Conservation (phyloP, 805 yeast genomes). For the Starmerella cellae region DNA sequence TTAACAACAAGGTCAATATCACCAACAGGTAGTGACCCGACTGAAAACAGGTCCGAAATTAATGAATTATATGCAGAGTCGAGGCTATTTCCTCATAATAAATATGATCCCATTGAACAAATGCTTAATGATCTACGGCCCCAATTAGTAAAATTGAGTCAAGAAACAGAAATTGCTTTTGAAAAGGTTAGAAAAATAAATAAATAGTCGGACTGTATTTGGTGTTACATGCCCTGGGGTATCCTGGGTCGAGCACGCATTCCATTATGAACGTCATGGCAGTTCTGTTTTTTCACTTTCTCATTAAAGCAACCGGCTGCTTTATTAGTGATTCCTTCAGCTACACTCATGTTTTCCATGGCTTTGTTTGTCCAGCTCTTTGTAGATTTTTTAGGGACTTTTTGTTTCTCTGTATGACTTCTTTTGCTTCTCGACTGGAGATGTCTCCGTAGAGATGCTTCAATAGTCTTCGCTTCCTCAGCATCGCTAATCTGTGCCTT, state of each 20-base stretch:
- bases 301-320: not conserved
- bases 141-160: not conserved
- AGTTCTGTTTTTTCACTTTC: not conserved
- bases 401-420: not conserved
- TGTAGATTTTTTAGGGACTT: not conserved
- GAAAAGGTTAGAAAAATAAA: not conserved
- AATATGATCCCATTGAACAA: conserved; percentile 1
- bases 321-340: too few species aligned
- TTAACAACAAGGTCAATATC: too few species aligned
- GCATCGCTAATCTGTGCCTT: conserved; percentile 13
- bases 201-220: too few species aligned
- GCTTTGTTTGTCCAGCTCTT: not conserved
- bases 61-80: too few species aligned
- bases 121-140: not conserved
- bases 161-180: not conserved
- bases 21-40: too few species aligned
- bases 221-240: not conserved
- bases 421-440: not conserved
- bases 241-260: not conserved
- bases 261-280: not conserved
- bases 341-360: not conserved
- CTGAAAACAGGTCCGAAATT: too few species aligned
- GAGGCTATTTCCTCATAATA: too few species aligned
- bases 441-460: not conserved
- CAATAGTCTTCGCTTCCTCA: conserved; percentile 11